A percentile compares a stretch with the other conserved stretches of the same genome.
These are phyloP conservation scores for Polychaeton citri DNA, from an alignment of 2,329 filamentous ascomycete genomes.

Conservation along the genomic window DNA sequence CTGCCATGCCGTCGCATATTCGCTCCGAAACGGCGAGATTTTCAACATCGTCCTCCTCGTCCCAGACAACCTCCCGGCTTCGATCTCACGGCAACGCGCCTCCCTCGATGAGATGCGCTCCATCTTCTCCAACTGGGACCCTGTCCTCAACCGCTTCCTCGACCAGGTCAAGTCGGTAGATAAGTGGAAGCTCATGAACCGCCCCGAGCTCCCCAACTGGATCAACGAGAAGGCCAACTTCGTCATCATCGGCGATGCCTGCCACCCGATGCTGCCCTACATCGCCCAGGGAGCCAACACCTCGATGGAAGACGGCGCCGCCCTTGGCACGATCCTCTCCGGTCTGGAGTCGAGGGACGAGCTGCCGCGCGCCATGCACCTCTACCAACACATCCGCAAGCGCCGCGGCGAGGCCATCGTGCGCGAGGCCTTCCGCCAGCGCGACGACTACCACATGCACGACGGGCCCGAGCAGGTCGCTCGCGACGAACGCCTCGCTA, in stretches of 20 bases:
- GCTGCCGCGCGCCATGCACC: slow-evolving; percentile 25
- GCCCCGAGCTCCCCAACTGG: slow-evolving; percentile 41
- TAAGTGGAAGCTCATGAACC: slow-evolving; percentile 57
- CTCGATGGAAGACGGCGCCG: slow-evolving; percentile 54
- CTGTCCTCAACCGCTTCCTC: slow-evolving; percentile 35
- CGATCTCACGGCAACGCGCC: slow-evolving; percentile 39
- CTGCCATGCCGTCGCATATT: slow-evolving; percentile 50
- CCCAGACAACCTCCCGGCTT: slow-evolving; percentile 47
- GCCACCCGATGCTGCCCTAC: slow-evolving; percentile 52
- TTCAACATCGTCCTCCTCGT: slow-evolving; percentile 55
- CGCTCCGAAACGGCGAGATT: slow-evolving; percentile 43
- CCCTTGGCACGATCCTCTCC: slow-evolving; percentile 46
- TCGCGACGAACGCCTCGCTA: slow-evolving; percentile 45
- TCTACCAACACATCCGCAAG: slow-evolving; percentile 36
- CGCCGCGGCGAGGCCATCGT: slow-evolving; percentile 42
- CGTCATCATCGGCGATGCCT: slow-evolving; percentile 43
- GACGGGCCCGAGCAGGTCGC: slow-evolving; percentile 43
- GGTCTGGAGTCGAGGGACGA: slow-evolving; percentile 30
- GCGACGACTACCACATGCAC: slow-evolving; percentile 28
- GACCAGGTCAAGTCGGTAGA: slow-evolving; percentile 44
- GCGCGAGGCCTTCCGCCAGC: slow-evolving; percentile 45
- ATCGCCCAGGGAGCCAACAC: slow-evolving; percentile 55
- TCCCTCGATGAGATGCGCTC: slow-evolving; percentile 47
- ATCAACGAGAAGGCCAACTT: slow-evolving; percentile 40
- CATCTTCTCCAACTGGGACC: slow-evolving; percentile 52